A percentile compares a stretch with the other conserved stretches of the same genome.
Evolutionary conservation across 148 eudicot genomes (phyloP).

Genomic region (Heliosperma pusillum): DNA sequence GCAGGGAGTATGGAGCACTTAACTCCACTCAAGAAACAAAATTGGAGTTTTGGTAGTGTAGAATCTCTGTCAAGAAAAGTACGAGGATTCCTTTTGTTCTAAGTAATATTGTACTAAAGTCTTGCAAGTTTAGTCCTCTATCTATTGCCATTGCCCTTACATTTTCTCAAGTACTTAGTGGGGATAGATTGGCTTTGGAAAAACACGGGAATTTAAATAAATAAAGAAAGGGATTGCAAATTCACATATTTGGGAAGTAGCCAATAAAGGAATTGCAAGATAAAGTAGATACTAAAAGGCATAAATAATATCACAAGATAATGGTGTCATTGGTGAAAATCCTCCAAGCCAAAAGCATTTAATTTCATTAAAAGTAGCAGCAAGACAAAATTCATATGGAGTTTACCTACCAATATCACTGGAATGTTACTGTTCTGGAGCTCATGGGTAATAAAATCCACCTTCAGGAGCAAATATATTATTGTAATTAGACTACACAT

Average conservation of each 20-base stretch:
- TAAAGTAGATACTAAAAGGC: neutral
- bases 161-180: neutral
- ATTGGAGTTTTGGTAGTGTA: too few species aligned
- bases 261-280: too few species aligned
- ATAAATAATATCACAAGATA: conserved; percentile 1
- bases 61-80: too few species aligned
- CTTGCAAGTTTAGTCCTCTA: neutral
- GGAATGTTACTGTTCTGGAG: conserved; percentile 50
- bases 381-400: neutral
- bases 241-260: too few species aligned
- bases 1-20: too few species aligned
- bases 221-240: too few species aligned
- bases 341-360: neutral
- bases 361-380: neutral
- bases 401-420: conserved; percentile 54
- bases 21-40: too few species aligned
- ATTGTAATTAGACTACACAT: neutral
- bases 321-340: neutral
- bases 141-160: neutral
- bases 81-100: too few species aligned
- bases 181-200: too few species aligned
- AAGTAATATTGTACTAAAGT: neutral
- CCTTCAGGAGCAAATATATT: conserved; percentile 35
- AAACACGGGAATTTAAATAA: too few species aligned
- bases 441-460: conserved; percentile 62